Evolutionary conservation across 768 basidiomycete species (phyloP), one percentile per base, ranked within the genome.

Genomic region (Russula ochroleuca): DNA sequence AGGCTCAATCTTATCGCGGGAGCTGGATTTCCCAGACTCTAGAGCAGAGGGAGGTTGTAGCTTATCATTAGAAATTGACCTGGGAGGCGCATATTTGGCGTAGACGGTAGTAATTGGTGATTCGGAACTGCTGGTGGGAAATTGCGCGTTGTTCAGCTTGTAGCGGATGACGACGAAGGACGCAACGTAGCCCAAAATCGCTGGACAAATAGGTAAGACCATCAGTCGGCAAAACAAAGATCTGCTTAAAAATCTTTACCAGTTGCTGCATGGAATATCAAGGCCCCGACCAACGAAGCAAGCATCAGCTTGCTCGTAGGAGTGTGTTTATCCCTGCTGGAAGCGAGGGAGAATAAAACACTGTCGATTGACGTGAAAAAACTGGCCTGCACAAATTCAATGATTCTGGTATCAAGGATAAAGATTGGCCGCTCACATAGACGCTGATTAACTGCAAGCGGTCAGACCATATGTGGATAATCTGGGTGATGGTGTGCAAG

Each of bases 291-390:
- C 35, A 65, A 57, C 25, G 64, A 35, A 8, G 64, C 55, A 3
- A 52, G 54, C 64, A 57, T 65, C 55, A 65, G 1, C 49, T 14
- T 62, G 49, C 55, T 41, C 25, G 58, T 28, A 4, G 11, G 19
- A 8, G 1, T 41, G 49, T n/a, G 41, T 14, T 41, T 38, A 17
- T 56, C 43, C 49, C 41, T 52, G 49, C 17, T 57, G 43, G 64
- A 52, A 9, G 61, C 54, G n/a, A 62, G 64, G 38, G 64, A 65
- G 50, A 65, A 65, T n/a, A 65, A 53, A 8, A 63, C 23, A 35
- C 61, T 65, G 40, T 65, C 64, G 28, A 65, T 63, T 25, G 64
- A 65, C 17, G 64, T 63, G 54, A 63, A 65, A 28, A 65, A 65
- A 31, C 55, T 63, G 50, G 64, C 54, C 64, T 65, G 45, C 5